Conservation (phyloP, 2,329 filamentous ascomycete genomes). For the Elsinoe arachidis region DNA sequence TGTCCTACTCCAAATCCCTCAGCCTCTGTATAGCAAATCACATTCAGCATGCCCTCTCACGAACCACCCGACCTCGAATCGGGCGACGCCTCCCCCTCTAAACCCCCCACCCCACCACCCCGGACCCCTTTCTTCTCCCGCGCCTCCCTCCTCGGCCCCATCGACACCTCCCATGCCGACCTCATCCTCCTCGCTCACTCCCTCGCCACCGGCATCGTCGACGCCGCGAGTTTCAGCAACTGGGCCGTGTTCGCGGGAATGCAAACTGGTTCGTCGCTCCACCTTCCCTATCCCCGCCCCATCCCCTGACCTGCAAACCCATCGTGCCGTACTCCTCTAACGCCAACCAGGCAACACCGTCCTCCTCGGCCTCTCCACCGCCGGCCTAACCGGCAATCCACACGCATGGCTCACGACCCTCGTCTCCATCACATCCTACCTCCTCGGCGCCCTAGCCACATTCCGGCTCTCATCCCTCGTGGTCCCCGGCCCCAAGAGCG, state of each 20-base stretch:
- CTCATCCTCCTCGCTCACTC: slow-evolving; percentile 33
- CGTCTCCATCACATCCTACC: slow-evolving; percentile 46
- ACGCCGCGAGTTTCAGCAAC: slow-evolving; percentile 40
- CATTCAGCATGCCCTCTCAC: background rate
- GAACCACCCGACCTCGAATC: too few relatives aligned
- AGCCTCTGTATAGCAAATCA: background rate
- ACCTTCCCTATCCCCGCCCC: background rate
- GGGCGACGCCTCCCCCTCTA: too few relatives aligned
- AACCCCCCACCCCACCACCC: background rate
- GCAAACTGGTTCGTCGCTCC: slow-evolving; percentile 38
- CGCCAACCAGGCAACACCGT: slow-evolving; percentile 48
- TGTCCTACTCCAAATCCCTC: background rate
- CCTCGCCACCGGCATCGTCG: slow-evolving; percentile 40
- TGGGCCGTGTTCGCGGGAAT: slow-evolving; percentile 44
- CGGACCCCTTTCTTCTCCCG: background rate
- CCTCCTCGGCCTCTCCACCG: slow-evolving; percentile 52
- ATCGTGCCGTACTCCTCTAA: background rate
- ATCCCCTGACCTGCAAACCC: too few relatives aligned
- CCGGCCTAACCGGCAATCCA: slow-evolving; percentile 43
- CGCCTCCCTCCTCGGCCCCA: slow-evolving; percentile 20
- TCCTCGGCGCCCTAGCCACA: slow-evolving; percentile 42
- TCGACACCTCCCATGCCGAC: slow-evolving; percentile 26
- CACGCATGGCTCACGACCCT: slow-evolving; percentile 47
- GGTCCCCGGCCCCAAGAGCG: slow-evolving; percentile 32
- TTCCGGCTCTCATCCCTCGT: slow-evolving; percentile 33